Evolutionary conservation across 208 protist species (phyloP).

Genomic region (Leishmania martiniquensis): DNA sequence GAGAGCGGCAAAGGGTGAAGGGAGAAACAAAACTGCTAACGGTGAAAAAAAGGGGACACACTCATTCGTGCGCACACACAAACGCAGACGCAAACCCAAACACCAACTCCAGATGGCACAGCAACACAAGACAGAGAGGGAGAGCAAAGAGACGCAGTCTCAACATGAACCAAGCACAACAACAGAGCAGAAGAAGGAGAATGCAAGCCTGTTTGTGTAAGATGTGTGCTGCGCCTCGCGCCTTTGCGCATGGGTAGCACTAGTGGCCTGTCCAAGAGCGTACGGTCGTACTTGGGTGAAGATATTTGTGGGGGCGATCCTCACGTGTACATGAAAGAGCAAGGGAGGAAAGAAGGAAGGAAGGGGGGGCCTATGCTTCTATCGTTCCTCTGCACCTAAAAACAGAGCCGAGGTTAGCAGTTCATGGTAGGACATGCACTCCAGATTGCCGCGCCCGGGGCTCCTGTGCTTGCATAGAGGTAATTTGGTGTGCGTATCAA

Average conservation of each 20-base stretch:
- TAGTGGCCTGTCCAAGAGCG: background rate
- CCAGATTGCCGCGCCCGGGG: background rate
- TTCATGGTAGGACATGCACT: background rate
- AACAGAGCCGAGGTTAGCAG: background rate
- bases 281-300: background rate
- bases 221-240: background rate
- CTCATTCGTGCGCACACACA: background rate
- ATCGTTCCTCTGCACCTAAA: background rate
- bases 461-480: background rate
- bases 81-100: background rate
- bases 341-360: background rate
- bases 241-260: background rate
- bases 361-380: background rate
- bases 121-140: background rate
- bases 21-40: too few relatives aligned
- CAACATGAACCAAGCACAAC: background rate
- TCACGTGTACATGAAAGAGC: background rate
- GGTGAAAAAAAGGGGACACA: too few relatives aligned
- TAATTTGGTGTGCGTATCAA: background rate
- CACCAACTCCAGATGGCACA: background rate
- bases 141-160: background rate
- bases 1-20: background rate
- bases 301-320: background rate
- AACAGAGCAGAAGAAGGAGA: background rate
- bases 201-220: background rate